phyloP scores from a whole-genome alignment of 805 yeast genomes.

The Candida takata region DNA sequence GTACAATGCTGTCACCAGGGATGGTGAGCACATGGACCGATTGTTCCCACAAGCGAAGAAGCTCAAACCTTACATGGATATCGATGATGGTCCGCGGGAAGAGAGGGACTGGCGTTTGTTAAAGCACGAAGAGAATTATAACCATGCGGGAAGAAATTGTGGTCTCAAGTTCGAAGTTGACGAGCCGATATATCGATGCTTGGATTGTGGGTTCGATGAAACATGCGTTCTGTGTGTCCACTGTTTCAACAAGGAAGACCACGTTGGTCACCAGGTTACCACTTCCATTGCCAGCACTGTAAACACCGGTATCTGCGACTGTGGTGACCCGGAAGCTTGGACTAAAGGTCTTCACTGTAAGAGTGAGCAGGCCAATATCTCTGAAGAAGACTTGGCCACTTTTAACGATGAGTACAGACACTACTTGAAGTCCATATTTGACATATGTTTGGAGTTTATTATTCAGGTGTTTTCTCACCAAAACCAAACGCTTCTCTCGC shows the following conservation, averaged over 20 bases:
- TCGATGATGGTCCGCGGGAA: too few species aligned
- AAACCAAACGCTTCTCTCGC: constrained; percentile 33
- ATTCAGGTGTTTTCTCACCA: constrained; percentile 35
- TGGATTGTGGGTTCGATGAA: constrained; percentile 69
- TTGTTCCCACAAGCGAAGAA: constrained; percentile 27
- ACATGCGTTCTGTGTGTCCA: constrained; percentile 71
- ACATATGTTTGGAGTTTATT: constrained; percentile 33
- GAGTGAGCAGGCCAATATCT: constrained; percentile 21
- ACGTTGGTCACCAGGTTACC: constrained; percentile 55
- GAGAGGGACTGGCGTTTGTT: too few species aligned
- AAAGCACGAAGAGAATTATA: not conserved
- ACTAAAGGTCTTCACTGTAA: constrained; percentile 43
- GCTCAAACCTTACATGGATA: not conserved
- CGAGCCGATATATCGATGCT: constrained; percentile 66
- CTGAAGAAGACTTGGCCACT: constrained; percentile 31
- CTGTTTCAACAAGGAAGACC: constrained; percentile 68
- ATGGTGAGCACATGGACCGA: constrained; percentile 29
- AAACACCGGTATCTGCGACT: constrained; percentile 47
- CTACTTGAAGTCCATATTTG: constrained; percentile 24
- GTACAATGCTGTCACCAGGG: constrained; percentile 25
- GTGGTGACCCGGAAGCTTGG: constrained; percentile 89
- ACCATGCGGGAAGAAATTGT: constrained; percentile 59
- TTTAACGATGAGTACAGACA: constrained; percentile 7
- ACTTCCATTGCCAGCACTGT: constrained; percentile 28
- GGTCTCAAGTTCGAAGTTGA: constrained; percentile 54